These are phyloP conservation scores for Delonix regia DNA, from an alignment of 306 rosid genomes.

Conservation along the genomic window DNA sequence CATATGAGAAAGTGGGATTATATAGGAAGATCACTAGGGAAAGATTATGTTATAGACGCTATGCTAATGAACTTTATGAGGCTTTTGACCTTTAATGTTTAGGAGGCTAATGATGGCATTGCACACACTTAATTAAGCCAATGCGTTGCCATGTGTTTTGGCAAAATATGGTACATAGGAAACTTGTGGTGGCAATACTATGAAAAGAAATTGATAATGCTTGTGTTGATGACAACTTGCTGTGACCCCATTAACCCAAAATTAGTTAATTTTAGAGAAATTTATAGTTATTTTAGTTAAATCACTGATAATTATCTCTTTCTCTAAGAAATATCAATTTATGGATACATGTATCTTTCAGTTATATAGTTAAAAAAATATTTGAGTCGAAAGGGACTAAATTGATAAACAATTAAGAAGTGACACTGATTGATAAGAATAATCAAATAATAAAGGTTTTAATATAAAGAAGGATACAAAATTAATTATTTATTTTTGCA, in stretches of 20 bases:
- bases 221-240: slow-evolving; percentile 3
- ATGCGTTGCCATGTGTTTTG: slow-evolving; percentile 17
- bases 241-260: slow-evolving; percentile 11
- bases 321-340: too few relatives aligned
- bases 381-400: too few relatives aligned
- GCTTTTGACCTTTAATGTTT: slow-evolving; percentile 13
- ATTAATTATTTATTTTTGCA: too few relatives aligned
- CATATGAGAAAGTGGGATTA: slow-evolving; percentile 33
- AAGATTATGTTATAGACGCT: slow-evolving; percentile 7
- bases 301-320: too few relatives aligned
- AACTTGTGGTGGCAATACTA: background rate
- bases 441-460: too few relatives aligned
- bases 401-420: too few relatives aligned
- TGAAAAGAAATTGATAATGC: background rate
- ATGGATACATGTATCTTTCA: too few relatives aligned
- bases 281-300: too few relatives aligned
- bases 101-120: slow-evolving; percentile 35
- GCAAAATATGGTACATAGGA: background rate
- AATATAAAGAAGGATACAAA: too few relatives aligned
- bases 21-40: background rate
- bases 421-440: too few relatives aligned
- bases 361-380: too few relatives aligned
- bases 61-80: slow-evolving; percentile 11
- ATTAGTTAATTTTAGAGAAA: too few relatives aligned
- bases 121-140: slow-evolving; percentile 2